Evolutionary conservation across 2,329 filamentous ascomycete genomes (phyloP), one percentile per base, ranked within the genome.

Genomic region (Cercospora zeina): DNA sequence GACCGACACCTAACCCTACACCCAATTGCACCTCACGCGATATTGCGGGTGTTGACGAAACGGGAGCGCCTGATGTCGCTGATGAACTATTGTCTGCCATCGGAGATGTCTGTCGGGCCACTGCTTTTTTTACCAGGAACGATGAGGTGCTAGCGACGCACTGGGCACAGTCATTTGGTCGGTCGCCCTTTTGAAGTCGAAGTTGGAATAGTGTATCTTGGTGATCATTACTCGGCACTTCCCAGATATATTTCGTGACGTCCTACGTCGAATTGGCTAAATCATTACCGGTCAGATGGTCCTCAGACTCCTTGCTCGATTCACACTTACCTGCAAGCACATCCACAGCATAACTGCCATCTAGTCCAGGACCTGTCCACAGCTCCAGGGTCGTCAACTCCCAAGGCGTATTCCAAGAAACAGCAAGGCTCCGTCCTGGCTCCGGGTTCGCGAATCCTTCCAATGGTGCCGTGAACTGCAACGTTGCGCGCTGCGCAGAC

Each of bases 331-430:
- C 63, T n/a, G 53, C 59, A 16, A 67, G 53, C 9, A 65, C 45
- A 58, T 62, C 45, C 21, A 58, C 19, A 16, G 59, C 59, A 54
- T 53, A 67, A n/a, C 61, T 54, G 13, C 65, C 65, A 62, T 61
- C 59, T 11, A 19, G 53, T 10, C n/a, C 27, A 19, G 65, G 61
- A 1, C 65, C 65, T 36, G 57, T 57, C 37, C 59, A 61, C 5
- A 67, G 45, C 31, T 64, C 59, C 47, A 67, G 47, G 30, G 53
- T 65, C 7, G 65, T 67, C 21, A 58, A 61, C 5, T 61, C 37
- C 24, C 54, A 65, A 13, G 65, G 65, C 36, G 63, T 64, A 47
- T 45, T 64, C 65, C 65, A 67, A 21, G 53, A 56, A 11, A 67
- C 61, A 42, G 59, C 59, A 21, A 67, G 56, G 16, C 49, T 53